A percentile compares a stretch with the other conserved stretches of the same genome.
phyloP scores from a whole-genome alignment of 352 stramenopile species.

The Blastocystis sp. region DNA sequence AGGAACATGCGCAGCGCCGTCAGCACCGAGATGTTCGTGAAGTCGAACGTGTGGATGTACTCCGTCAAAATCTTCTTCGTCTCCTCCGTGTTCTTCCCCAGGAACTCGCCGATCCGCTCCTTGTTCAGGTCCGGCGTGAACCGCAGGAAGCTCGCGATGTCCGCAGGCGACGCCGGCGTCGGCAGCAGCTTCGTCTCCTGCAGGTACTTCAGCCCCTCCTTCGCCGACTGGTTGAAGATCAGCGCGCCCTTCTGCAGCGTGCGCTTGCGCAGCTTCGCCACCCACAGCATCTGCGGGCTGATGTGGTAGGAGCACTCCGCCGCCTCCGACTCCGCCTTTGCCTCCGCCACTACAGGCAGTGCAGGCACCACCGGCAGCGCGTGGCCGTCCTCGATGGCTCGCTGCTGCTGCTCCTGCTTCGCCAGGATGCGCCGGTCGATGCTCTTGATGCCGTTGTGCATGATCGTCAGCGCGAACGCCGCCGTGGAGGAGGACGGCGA shows the following conservation, averaged over 20 bases:
- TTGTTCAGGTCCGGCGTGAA: constrained; percentile 86
- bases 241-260: constrained; percentile 61
- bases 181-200: constrained; percentile 58
- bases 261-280: constrained; percentile 65
- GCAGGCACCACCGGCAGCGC: not conserved
- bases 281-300: constrained; percentile 63
- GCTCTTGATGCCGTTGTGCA: constrained; percentile 53
- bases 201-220: constrained; percentile 65
- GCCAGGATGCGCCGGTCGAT: constrained; percentile 50
- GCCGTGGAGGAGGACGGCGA: not conserved
- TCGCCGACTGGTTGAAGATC: constrained; percentile 62
- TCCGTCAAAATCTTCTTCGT: constrained; percentile 79
- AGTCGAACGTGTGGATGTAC: constrained; percentile 87
- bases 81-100: constrained; percentile 88
- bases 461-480: constrained; percentile 18
- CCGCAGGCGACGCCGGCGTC: constrained; percentile 30
- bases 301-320: constrained; percentile 53
- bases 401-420: constrained; percentile 50
- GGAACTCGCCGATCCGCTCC: constrained; percentile 88
- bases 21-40: constrained; percentile 81
- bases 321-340: not conserved
- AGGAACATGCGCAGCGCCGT: constrained; percentile 86
- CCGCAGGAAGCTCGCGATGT: constrained; percentile 79
- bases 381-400: constrained; percentile 31
- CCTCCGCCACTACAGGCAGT: no score